Conservation (phyloP, 192 early-diverging fungal species). For the Borealophlyctis nickersoniae region DNA sequence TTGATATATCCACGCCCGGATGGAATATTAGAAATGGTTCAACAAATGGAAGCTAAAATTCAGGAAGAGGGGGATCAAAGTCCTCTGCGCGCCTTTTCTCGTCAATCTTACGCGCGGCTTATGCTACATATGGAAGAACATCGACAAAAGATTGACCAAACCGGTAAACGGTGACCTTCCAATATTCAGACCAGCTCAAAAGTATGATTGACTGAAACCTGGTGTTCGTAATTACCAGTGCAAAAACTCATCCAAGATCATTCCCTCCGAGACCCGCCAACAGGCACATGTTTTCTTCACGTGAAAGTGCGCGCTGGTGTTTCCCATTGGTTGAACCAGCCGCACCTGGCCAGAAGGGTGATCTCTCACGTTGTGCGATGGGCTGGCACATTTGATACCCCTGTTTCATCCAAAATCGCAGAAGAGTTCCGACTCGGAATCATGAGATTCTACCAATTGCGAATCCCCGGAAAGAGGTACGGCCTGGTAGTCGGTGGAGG, state of each 20-base stretch:
- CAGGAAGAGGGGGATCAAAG: not conserved
- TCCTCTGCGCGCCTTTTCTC: constrained; percentile 27
- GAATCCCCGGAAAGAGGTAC: not conserved
- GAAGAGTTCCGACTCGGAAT: not conserved
- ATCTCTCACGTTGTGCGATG: constrained; percentile 5
- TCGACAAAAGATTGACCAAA: constrained; percentile 2
- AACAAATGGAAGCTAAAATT: constrained; percentile 1
- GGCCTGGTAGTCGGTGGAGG: not conserved
- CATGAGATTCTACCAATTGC: not conserved
- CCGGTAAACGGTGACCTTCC: not conserved
- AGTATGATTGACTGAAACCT: not conserved
- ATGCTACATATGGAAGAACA: constrained; percentile 46
- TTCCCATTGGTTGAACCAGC: constrained; percentile 23
- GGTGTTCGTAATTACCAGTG: not conserved
- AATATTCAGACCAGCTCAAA: constrained; percentile 1
- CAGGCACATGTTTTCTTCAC: constrained; percentile 26
- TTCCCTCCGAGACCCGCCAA: constrained; percentile 21
- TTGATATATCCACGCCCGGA: not conserved
- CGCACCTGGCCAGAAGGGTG: constrained; percentile 17
- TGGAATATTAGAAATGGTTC: not conserved
- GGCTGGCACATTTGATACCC: no score
- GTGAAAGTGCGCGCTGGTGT: no score
- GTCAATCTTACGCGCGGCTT: constrained; percentile 27
- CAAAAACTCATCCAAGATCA: constrained; percentile 4
- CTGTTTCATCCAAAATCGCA: not conserved